These are phyloP conservation scores for Penicilliopsis zonata DNA, from an alignment of 495 filamentous ascomycete genomes.

Conservation along the genomic window DNA sequence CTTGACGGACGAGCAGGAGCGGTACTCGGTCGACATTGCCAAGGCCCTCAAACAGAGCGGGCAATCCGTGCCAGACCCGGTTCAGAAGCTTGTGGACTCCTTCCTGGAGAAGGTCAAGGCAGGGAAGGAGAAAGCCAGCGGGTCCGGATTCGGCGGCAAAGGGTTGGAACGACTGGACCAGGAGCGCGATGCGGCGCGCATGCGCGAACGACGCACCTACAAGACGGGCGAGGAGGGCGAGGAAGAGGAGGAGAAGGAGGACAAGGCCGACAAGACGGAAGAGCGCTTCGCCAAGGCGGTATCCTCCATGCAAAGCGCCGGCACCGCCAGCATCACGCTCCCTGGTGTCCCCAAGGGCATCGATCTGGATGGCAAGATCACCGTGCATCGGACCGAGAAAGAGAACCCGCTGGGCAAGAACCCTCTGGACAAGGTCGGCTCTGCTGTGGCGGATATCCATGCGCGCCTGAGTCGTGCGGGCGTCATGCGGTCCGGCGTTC, in stretches of 20 bases:
- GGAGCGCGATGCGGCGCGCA: conserved; percentile 74
- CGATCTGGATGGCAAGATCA: conserved; percentile 62
- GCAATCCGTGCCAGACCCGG: conserved; percentile 61
- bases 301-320: conserved; percentile 47
- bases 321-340: conserved; percentile 33
- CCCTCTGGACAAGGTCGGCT: conserved; percentile 71
- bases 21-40: conserved; percentile 78
- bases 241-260: conserved; percentile 71
- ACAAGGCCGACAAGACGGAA: conserved; percentile 41
- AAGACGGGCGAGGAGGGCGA: conserved; percentile 86
- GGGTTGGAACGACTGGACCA: conserved; percentile 84
- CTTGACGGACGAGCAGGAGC: conserved; percentile 80
- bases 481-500: conserved; percentile 78
- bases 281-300: conserved; percentile 56
- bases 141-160: conserved; percentile 86
- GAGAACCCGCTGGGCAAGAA: conserved; percentile 45
- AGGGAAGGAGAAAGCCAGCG: conserved; percentile 75
- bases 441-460: conserved; percentile 77
- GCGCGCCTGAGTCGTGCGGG: conserved; percentile 75
- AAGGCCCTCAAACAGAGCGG: conserved; percentile 91
- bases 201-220: conserved; percentile 75
- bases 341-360: conserved; percentile 50
- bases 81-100: conserved; percentile 49
- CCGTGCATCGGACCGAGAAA: conserved; percentile 63
- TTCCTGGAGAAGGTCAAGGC: conserved; percentile 85